Evolutionary conservation across 208 protist genomes (phyloP), one percentile per base, ranked within the genome.

Genomic region (Trypanosoma platydactyli): DNA sequence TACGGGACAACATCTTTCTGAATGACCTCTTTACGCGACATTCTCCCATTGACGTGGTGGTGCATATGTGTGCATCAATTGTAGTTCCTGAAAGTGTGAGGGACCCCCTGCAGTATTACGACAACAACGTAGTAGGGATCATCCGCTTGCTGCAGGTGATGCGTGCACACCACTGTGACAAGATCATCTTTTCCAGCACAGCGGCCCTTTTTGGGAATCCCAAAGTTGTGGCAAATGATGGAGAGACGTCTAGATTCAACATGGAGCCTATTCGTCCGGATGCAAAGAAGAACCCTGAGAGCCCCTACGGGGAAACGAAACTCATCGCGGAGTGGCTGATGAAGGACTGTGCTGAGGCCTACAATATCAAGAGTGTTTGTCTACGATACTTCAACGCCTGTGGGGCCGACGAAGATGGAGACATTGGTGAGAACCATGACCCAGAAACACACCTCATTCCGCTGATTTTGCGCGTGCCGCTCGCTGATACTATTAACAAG

Each of bases 381-480:
- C 85, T 99, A 40, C 91, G 98, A 38, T 99, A 99, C 82, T 99
- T 99, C 84, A 99, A 99, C 83, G 98, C 98, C 16, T 89, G 94
- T 44, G 98, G 98, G 24, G 97, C 97, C 0, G 94, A 99, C 76
- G 66, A 68, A 45, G 88, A 89, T 45, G 97, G 98, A 24, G 83
- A 84, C 25, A 99, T 99, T 67, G 98, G 98, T 24, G 97, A 99
- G 76, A 88, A 95, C 53, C 96, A 97, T 50, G 71, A 97, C 57
- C 89, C 97, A 33, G 97, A 98, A 62, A 98, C 98, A 73, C 98
- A 99, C 68, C 86, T 99, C 1, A 98, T 99, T 71, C 98, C 98
- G 3, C 97, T 94, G 61, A 79, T 99, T 35, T 76, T 97, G 7
- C 96, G 98, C 67, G 94, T 97, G 44, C 81, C 91, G 46, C 78